Conservation (phyloP, 257 asterid genomes). For the Buddleja alternifolia region DNA sequence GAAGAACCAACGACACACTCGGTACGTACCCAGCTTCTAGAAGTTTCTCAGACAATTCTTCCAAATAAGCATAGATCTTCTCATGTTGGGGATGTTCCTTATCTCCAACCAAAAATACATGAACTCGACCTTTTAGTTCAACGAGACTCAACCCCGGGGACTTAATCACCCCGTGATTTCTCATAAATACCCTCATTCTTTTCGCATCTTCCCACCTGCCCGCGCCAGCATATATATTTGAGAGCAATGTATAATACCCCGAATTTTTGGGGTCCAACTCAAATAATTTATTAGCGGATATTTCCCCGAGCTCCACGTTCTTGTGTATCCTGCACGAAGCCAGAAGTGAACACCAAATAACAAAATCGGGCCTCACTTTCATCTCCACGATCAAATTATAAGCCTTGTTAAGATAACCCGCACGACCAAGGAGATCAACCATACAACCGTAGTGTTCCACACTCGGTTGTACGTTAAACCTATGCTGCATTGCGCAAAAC, state of each 20-base stretch:
- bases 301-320: slow-evolving; percentile 84
- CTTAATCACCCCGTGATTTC: slow-evolving; percentile 64
- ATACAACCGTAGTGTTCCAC: slow-evolving; percentile 93
- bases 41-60: slow-evolving; percentile 63
- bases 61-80: slow-evolving; percentile 62
- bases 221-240: slow-evolving; percentile 86
- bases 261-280: slow-evolving; percentile 79
- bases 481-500: slow-evolving; percentile 80
- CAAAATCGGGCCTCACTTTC: slow-evolving; percentile 75
- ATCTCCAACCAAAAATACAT: slow-evolving; percentile 74
- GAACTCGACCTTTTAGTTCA: slow-evolving; percentile 72
- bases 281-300: slow-evolving; percentile 69
- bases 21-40: slow-evolving; percentile 73
- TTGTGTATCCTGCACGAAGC: slow-evolving; percentile 87
- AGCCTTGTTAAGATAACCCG: slow-evolving; percentile 76
- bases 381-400: slow-evolving; percentile 71
- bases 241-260: slow-evolving; percentile 79
- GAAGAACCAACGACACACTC: slow-evolving; percentile 66
- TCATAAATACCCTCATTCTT: slow-evolving; percentile 67
- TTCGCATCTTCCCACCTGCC: slow-evolving; percentile 93
- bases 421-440: slow-evolving; percentile 95
- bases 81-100: slow-evolving; percentile 67
- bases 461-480: slow-evolving; percentile 64
- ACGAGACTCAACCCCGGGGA: slow-evolving; percentile 88
- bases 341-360: slow-evolving; percentile 88